phyloP scores from a whole-genome alignment of 495 filamentous ascomycete genomes.

The Opeltia flavorubescens region DNA sequence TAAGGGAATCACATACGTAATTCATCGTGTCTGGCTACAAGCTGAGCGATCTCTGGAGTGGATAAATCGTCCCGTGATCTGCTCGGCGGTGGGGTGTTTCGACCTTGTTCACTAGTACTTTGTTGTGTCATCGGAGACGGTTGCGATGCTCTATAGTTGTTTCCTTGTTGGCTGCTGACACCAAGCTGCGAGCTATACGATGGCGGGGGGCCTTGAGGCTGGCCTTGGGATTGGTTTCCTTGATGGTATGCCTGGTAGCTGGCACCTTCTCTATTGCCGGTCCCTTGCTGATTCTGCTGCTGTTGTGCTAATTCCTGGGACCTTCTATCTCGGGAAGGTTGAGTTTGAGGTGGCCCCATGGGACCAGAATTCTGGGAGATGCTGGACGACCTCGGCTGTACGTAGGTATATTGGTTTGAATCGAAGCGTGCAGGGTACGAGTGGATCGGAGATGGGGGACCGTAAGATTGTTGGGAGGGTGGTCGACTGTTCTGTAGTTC shows the following conservation, averaged over 20 bases:
- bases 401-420: neutral
- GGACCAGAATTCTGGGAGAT: slow-evolving; percentile 8
- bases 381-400: slow-evolving; percentile 5
- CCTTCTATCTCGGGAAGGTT: slow-evolving; percentile 8
- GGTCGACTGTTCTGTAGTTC: slow-evolving; percentile 14
- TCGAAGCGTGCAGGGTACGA: slow-evolving; percentile 2
- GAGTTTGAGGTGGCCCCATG: slow-evolving; percentile 14
- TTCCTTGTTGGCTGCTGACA: slow-evolving; percentile 7
- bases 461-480: slow-evolving; percentile 14
- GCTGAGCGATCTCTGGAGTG: slow-evolving; percentile 30
- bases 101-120: slow-evolving; percentile 31
- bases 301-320: slow-evolving; percentile 10
- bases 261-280: slow-evolving; percentile 11
- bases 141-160: slow-evolving; percentile 9
- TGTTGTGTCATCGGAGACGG: slow-evolving; percentile 17
- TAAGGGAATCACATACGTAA: slow-evolving; percentile 37
- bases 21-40: slow-evolving; percentile 43
- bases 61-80: slow-evolving; percentile 38
- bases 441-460: slow-evolving; percentile 9
- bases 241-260: slow-evolving; percentile 14
- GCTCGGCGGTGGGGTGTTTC: slow-evolving; percentile 45
- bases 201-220: slow-evolving; percentile 10
- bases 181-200: slow-evolving; percentile 13
- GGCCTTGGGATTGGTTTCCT: slow-evolving; percentile 6
- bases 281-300: slow-evolving; percentile 8